Evolutionary conservation across 2,329 filamentous ascomycete species (phyloP).

Genomic region (Aspergillus texensis): DNA sequence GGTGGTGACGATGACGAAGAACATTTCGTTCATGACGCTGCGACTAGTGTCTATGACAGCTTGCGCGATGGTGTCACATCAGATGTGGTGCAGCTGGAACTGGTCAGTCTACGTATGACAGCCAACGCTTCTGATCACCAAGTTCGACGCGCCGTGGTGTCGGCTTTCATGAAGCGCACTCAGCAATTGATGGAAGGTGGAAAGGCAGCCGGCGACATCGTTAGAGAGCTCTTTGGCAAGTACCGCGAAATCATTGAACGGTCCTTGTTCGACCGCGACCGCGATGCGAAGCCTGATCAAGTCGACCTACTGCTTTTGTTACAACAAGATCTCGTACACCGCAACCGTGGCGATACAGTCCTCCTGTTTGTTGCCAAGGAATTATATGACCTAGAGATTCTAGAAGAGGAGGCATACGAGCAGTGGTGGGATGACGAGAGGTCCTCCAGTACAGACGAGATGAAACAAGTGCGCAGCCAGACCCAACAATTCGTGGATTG

Average conservation of each 20-base stretch:
- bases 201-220: slow-evolving; percentile 65
- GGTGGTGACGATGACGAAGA: slow-evolving; percentile 65
- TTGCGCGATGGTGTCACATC: slow-evolving; percentile 70
- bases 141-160: slow-evolving; percentile 82
- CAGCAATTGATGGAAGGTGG: slow-evolving; percentile 66
- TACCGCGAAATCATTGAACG: slow-evolving; percentile 65
- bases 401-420: slow-evolving; percentile 87
- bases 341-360: slow-evolving; percentile 66
- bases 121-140: slow-evolving; percentile 88
- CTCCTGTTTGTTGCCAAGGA: slow-evolving; percentile 80
- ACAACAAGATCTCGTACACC: slow-evolving; percentile 75
- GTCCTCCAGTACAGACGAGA: slow-evolving; percentile 66
- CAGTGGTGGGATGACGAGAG: slow-evolving; percentile 83
- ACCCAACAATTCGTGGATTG: slow-evolving; percentile 81
- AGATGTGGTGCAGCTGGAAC: slow-evolving; percentile 89
- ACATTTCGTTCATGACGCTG: slow-evolving; percentile 84
- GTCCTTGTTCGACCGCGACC: slow-evolving; percentile 60
- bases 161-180: slow-evolving; percentile 81
- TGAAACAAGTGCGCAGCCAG: slow-evolving; percentile 72
- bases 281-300: slow-evolving; percentile 66
- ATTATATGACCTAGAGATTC: slow-evolving; percentile 78
- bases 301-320: slow-evolving; percentile 80
- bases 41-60: slow-evolving; percentile 82
- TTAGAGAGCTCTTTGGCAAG: slow-evolving; percentile 63
- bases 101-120: slow-evolving; percentile 88